Evolutionary conservation across 2,329 filamentous ascomycete genomes (phyloP).

Genomic region (Raffaelea albimanens): DNA sequence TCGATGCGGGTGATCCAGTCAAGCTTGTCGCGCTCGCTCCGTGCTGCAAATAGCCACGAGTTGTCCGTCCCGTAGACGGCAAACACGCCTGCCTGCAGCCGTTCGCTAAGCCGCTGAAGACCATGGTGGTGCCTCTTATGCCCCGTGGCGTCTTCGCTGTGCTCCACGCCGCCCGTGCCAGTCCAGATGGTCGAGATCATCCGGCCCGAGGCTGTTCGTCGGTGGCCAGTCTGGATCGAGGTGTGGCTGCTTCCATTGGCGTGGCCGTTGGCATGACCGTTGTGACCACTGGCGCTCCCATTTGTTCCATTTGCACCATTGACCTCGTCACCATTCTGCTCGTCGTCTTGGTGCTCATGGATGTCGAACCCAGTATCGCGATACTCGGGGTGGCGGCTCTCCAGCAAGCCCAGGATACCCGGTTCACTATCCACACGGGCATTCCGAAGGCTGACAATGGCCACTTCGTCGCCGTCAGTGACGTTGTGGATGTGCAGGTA

Average conservation of each 20-base stretch:
- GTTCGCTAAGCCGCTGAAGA: slow-evolving; percentile 44
- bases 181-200: slow-evolving; percentile 48
- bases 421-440: slow-evolving; percentile 88
- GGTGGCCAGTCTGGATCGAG: slow-evolving; percentile 34
- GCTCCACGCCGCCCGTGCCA: slow-evolving; percentile 26
- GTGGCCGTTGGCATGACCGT: not conserved
- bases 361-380: slow-evolving; percentile 9
- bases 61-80: slow-evolving; percentile 91
- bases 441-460: slow-evolving; percentile 79
- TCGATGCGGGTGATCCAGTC: slow-evolving; percentile 97
- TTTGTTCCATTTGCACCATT: slow-evolving; percentile 15
- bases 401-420: slow-evolving; percentile 70
- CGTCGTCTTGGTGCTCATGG: slow-evolving; percentile 5
- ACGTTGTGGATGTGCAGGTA: slow-evolving; percentile 87
- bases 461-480: slow-evolving; percentile 80
- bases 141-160: not conserved
- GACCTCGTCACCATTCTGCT: slow-evolving; percentile 1
- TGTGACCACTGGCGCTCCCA: slow-evolving; percentile 10
- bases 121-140: slow-evolving; percentile 22
- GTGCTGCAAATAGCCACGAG: slow-evolving; percentile 86
- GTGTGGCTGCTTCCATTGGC: not conserved
- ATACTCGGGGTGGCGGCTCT: slow-evolving; percentile 20
- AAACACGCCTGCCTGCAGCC: slow-evolving; percentile 68
- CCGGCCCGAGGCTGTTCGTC: slow-evolving; percentile 37
- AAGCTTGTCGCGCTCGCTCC: slow-evolving; percentile 83